Base-by-base conservation (phyloP, 495 filamentous ascomycete genomes). In the Penicilliopsis zonata region DNA sequence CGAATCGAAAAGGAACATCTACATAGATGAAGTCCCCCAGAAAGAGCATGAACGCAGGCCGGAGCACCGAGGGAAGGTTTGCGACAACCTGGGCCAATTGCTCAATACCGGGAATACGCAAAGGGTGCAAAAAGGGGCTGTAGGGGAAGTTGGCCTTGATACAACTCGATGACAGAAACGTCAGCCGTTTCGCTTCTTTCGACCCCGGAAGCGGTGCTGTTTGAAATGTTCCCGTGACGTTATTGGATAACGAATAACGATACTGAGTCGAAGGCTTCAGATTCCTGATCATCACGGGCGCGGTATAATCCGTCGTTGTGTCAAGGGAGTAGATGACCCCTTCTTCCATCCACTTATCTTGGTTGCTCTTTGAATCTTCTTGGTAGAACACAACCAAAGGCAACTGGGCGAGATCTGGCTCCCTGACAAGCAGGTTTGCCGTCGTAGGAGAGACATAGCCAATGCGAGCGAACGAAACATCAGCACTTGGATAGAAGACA, bases 1-100 rank as follows among this genome's bases (percentile, higher is more conserved):
- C 86, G 42, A 85, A 80, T 21, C 78, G 75, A 18, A 71, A 65
- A 0, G 90, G 90, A 0, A 95, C 85, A 37, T 98, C 90, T 39
- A 92, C 78, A 50, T 98, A 98, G 50, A 98, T 94, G 52, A 95
- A 98, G 49, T 98, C 90, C n/a, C 88, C 90, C 0, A 98, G 74
- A 65, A 98, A 98, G 15, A 98, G 70, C 87, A 98, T 95, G 42
- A 98, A 96, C 0, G 84, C 69, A 9, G 63, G 61, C 12, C 51
- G 55, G 15, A 73, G 61, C 3, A 88, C 57, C 4, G 56, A 47
- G 2, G 78, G 76, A 4, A 90, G 52, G 29, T 72, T 70, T 13
- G 74, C 70, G 9, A 83, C 52, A 19, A 53, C 53, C 4, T 55
- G 31, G 0, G 59, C 57, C 46, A 88, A 63, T 37, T 81, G 63